These are phyloP conservation scores for Orbilia javanica DNA, from an alignment of 2,329 filamentous ascomycete species.

Conservation along the genomic window DNA sequence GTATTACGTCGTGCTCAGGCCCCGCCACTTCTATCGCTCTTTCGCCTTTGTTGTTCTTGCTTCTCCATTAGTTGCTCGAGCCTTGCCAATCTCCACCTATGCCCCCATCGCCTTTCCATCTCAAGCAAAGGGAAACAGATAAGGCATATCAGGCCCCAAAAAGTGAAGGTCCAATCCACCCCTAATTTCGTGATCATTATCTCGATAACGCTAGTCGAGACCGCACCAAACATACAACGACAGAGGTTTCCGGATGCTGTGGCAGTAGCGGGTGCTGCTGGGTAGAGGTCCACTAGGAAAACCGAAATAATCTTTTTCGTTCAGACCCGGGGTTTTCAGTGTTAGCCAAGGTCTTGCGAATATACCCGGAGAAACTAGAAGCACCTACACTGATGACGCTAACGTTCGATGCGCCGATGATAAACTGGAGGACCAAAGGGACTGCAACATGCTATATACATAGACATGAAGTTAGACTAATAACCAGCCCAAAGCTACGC, in stretches of 20 bases:
- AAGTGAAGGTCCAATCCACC: constrained; percentile 74
- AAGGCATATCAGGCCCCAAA: constrained; percentile 70
- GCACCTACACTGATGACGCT: constrained; percentile 72
- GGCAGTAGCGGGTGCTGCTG: constrained; percentile 72
- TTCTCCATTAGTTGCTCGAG: constrained; percentile 38
- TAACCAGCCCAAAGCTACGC: too few species aligned
- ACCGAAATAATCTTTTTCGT: constrained; percentile 67
- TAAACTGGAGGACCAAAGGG: constrained; percentile 71
- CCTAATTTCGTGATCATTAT: constrained; percentile 72
- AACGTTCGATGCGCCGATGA: constrained; percentile 72
- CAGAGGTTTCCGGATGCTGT: constrained; percentile 76
- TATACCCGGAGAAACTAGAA: not conserved
- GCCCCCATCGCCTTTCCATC: constrained; percentile 69
- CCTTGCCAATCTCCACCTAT: constrained; percentile 70
- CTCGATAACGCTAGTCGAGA: constrained; percentile 72
- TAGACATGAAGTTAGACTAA: constrained; percentile 6
- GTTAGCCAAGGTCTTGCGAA: not conserved
- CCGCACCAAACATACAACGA: constrained; percentile 74
- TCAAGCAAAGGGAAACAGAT: constrained; percentile 69
- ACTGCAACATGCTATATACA: constrained; percentile 68
- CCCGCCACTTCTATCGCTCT: not conserved
- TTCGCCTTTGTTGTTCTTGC: constrained; percentile 11
- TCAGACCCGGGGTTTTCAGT: not conserved
- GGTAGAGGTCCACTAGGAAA: constrained; percentile 75
- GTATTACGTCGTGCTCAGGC: not conserved